A percentile compares a stretch with the other conserved stretches of the same genome.
Conservation (phyloP, 768 basidiomycete species). For the Russula griseocarnosa region DNA sequence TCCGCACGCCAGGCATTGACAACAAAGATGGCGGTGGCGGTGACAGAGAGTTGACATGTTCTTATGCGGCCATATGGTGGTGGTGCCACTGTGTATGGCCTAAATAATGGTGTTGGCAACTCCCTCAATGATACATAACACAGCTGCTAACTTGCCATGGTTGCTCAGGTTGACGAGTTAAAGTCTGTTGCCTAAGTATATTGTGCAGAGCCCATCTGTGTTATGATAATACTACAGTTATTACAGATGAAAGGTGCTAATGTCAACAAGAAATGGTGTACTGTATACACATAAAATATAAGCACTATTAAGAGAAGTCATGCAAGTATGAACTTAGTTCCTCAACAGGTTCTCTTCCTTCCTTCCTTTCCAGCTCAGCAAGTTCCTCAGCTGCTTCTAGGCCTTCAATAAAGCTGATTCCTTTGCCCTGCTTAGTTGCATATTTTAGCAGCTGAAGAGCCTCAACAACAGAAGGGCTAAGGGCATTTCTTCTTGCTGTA, state of each 20-base stretch:
- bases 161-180: no score
- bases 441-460: not conserved
- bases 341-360: not conserved
- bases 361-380: not conserved
- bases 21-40: not conserved
- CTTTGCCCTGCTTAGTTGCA: not conserved
- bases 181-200: no score
- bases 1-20: not conserved
- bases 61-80: slow-evolving; percentile 49
- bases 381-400: not conserved
- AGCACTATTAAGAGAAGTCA: no score
- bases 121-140: slow-evolving; percentile 50
- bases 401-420: not conserved
- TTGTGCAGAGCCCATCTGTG: no score
- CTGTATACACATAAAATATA: no score
- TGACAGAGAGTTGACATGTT: not conserved
- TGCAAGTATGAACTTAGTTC: not conserved
- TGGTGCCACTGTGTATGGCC: slow-evolving; percentile 47
- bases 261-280: no score
- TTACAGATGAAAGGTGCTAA: no score
- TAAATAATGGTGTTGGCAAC: slow-evolving; percentile 29
- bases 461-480: not conserved
- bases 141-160: no score
- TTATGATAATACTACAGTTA: no score
- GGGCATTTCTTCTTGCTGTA: not conserved